These are phyloP conservation scores for Gaeumannomyces sp. DNA, from an alignment of 2,329 filamentous ascomycete species.

Conservation along the genomic window DNA sequence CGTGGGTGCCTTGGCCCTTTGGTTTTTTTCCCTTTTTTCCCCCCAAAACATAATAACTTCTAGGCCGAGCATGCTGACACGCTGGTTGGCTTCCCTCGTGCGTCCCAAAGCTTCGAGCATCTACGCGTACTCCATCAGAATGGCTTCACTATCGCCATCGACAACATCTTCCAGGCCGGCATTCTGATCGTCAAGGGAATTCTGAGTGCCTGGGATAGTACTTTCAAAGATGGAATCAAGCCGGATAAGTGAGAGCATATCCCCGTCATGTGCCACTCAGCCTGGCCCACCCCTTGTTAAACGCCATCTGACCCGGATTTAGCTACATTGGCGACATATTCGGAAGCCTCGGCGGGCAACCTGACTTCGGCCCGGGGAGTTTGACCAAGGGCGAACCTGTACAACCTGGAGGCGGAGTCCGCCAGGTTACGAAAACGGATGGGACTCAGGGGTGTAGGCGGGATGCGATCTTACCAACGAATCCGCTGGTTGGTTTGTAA, in stretches of 20 bases:
- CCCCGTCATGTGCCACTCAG: too few species aligned
- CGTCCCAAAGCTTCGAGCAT: slow-evolving; percentile 36
- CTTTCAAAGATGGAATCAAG: slow-evolving; percentile 50
- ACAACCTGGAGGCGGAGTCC: neutral
- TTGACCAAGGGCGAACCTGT: slow-evolving; percentile 31
- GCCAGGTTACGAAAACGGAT: neutral
- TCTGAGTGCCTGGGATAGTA: slow-evolving; percentile 51
- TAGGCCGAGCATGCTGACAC: too few species aligned
- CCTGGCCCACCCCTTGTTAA: too few species aligned
- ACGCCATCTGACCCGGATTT: neutral
- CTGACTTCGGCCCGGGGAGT: slow-evolving; percentile 57
- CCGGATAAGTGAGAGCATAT: slow-evolving; percentile 37
- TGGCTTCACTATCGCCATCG: slow-evolving; percentile 54
- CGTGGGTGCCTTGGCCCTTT: slow-evolving; percentile 25
- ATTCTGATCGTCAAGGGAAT: slow-evolving; percentile 60
- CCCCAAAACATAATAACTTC: too few species aligned
- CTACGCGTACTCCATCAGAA: slow-evolving; percentile 55
- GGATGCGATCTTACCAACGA: neutral
- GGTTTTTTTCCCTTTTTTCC: too few species aligned
- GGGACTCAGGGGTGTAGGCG: too few species aligned
- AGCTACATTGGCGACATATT: slow-evolving; percentile 65
- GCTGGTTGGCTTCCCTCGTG: too few species aligned
- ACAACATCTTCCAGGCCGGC: slow-evolving; percentile 62
- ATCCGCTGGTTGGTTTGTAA: neutral
- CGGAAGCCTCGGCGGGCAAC: slow-evolving; percentile 57